Conservation (phyloP, 768 basidiomycete species). For the Hemileccinum impolitum region DNA sequence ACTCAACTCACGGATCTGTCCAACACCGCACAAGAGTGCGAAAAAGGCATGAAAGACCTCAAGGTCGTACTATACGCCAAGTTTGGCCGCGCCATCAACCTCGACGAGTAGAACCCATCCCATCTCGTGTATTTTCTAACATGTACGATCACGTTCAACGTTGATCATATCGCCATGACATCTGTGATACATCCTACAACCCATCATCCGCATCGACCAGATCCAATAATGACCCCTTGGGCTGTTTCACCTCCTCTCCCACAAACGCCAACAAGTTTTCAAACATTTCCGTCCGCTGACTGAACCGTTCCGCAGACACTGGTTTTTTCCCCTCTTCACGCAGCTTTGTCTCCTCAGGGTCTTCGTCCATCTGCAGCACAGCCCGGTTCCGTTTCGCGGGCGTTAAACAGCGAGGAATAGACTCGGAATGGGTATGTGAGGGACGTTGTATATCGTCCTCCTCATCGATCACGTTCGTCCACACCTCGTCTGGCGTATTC, state of each 20-base stretch:
- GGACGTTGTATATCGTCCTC: constrained; percentile 14
- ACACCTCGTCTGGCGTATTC: constrained; percentile 40
- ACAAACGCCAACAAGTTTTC: constrained; percentile 65
- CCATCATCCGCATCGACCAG: constrained; percentile 45
- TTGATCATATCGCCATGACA: no score
- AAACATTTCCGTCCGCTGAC: constrained; percentile 67
- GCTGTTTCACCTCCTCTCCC: constrained; percentile 62
- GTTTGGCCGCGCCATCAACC: constrained; percentile 90
- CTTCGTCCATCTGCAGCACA: constrained; percentile 27
- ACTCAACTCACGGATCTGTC: constrained; percentile 50
- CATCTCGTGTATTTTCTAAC: no score
- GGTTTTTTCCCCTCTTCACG: constrained; percentile 29
- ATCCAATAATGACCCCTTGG: constrained; percentile 58
- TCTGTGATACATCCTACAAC: constrained; percentile 11
- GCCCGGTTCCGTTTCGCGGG: constrained; percentile 20
- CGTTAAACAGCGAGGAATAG: background rate
- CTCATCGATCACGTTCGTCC: constrained; percentile 41
- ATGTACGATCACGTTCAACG: no score
- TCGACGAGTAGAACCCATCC: constrained; percentile 58
- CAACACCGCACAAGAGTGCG: constrained; percentile 57
- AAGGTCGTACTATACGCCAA: constrained; percentile 83
- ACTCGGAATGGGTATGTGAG: constrained; percentile 3
- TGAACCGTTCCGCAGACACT: constrained; percentile 49
- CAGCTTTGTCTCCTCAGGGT: constrained; percentile 22
- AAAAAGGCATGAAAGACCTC: constrained; percentile 73